Evolutionary conservation across 2,329 filamentous ascomycete genomes (phyloP).

Genomic region (Colletotrichum sp.): DNA sequence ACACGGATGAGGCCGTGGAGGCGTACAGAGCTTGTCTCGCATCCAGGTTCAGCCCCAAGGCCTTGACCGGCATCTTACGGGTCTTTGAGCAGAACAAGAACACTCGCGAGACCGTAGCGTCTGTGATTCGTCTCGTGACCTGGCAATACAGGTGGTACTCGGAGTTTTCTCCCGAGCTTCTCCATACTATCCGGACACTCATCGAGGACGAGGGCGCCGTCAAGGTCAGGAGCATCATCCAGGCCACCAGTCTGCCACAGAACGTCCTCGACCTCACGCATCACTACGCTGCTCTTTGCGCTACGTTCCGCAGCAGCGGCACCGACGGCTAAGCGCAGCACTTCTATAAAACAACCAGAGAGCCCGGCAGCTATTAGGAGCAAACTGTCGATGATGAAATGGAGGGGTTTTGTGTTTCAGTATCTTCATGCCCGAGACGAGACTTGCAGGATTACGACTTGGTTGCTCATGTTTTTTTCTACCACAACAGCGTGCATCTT

Average conservation of each 20-base stretch:
- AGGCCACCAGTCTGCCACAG: slow-evolving; percentile 92
- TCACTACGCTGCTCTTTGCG: slow-evolving; percentile 93
- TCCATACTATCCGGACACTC: slow-evolving; percentile 86
- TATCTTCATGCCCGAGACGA: neutral
- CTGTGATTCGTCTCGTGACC: slow-evolving; percentile 89
- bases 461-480: neutral
- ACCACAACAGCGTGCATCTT: neutral
- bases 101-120: slow-evolving; percentile 80
- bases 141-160: slow-evolving; percentile 99
- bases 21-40: slow-evolving; percentile 89
- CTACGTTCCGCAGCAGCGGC: slow-evolving; percentile 92
- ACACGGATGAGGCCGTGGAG: slow-evolving; percentile 89
- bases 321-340: slow-evolving; percentile 71
- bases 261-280: slow-evolving; percentile 93
- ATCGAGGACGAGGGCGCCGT: slow-evolving; percentile 98
- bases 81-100: slow-evolving; percentile 80
- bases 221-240: slow-evolving; percentile 96
- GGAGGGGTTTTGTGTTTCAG: neutral
- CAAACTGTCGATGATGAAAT: neutral
- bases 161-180: slow-evolving; percentile 92
- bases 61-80: slow-evolving; percentile 82
- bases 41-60: slow-evolving; percentile 92
- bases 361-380: neutral
- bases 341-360: neutral
- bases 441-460: neutral